Base-by-base conservation (phyloP, 768 basidiomycete species). In the Lactarius pseudohatsudake region DNA sequence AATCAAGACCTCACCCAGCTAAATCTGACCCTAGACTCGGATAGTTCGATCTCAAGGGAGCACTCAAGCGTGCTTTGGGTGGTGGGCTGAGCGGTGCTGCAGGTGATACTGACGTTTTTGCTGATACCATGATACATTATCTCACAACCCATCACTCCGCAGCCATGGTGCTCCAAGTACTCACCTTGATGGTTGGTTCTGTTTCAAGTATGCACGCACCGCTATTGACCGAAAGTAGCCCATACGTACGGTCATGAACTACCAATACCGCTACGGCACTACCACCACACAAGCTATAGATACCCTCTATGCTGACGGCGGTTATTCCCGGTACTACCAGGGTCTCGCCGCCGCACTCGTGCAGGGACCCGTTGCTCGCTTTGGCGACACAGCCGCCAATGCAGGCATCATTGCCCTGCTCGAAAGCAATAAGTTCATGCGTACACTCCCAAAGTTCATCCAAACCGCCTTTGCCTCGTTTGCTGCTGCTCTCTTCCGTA, bases 221-320 rank as follows among this genome's bases (percentile, higher is more conserved):
- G 15, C 30, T n/a, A 43, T n/a, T 34, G 32, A 59, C 59, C 4
- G 2, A 45, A 13, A 53, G 15, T 62, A 90, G 90, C 94, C 94
- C 6, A 77, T 96, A n/a, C 85, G 94, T n/a, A 97, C 96, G 2
- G 83, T 95, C 63, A 98, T 98, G 96, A 98, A 98, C 80, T 97
- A 92, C 74, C 94, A 95, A 78, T 94, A 95, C 75, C 86, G 89
- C 61, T 95, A 86, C 74, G 95, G 95, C n/a, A 89, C 89, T 2
- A 84, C 86, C 1, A 86, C 86, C 7, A 86, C 85, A 0, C 77
- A 82, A 45, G 88, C 91, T 15, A 84, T 82, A 64, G 75, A 76
- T 57, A 92, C 85, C 3, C 85, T 96, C 20, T 90, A 90, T 74
- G 77, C 76, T 2, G 90, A 94, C 66, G 94, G 94, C 16, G 92